Base-by-base conservation (phyloP, 2,329 filamentous ascomycete species). In the Sporothrix globosa region DNA sequence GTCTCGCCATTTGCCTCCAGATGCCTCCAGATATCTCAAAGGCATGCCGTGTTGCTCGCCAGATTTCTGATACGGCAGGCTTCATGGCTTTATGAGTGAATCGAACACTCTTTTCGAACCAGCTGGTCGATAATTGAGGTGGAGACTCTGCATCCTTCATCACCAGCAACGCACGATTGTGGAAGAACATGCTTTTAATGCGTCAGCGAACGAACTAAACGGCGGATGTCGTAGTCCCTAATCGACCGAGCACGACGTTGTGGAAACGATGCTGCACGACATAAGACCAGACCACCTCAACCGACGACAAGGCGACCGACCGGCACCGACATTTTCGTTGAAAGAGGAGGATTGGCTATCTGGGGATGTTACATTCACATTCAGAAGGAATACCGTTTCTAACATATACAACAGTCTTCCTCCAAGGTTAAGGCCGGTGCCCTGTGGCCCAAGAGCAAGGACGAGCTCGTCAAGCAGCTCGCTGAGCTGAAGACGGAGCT, bases 371-470 rank as follows among this genome's bases (percentile, higher is more conserved):
- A 14, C 24, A 9, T 19, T 19, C 44, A 34, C 41, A 30, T 9
- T 27, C 19, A 13, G n/a, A 24, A 30, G 14, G 39, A 46, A 48
- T 19, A 19, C 27, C 13, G 50, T 54, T 54, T 24, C 71, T 70
- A 69, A 72, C 71, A 46, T 50, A 7, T 7, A 34, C 1, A 19
- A 78, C 80, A 88, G 84, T 86, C 84, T 82, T 82, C 83, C 79
- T 79, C 81, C 79, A 90, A 90, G 89, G 93, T 99, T 86, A 98
- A 97, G 92, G 90, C 95, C 84, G 89, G 89, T 86, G 89, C 92
- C 86, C 93, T 99, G 85, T 98, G 96, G 96, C 90, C 89, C 87
- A 99, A 99, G 93, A 94, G 89, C 91, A 98, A 98, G 91, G 93
- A 97, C 82, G 96, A 99, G 80, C 89, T 99, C 84, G 89, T 89